Conservation (phyloP, 805 yeast species). For the Saturnispora besseyi region DNA sequence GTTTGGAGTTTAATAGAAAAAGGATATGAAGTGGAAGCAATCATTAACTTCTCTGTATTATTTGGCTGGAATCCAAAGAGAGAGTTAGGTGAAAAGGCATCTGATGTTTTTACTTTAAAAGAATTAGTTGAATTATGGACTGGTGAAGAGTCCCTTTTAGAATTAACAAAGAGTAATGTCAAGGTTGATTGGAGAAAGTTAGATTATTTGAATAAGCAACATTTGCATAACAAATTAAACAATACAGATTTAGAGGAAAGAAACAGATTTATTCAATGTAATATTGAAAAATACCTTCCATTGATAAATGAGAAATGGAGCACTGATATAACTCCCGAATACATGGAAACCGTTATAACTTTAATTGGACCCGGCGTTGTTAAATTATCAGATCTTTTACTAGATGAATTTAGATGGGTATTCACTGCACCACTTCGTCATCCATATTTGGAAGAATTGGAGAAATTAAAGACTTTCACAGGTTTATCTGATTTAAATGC, state of each 20-base stretch:
- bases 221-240: conserved; percentile 38
- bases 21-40: conserved; percentile 80
- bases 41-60: conserved; percentile 77
- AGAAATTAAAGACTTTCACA: not conserved
- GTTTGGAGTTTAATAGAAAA: conserved; percentile 46
- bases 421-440: conserved; percentile 1
- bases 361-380: conserved; percentile 42
- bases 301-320: conserved; percentile 13
- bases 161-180: conserved; percentile 87
- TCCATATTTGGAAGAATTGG: not conserved
- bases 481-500: conserved; percentile 1
- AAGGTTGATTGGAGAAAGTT: conserved; percentile 78
- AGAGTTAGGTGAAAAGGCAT: conserved; percentile 35
- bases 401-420: conserved; percentile 6
- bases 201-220: conserved; percentile 66
- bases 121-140: conserved; percentile 51
- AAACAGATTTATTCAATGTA: conserved; percentile 29
- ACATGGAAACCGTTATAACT: conserved; percentile 28
- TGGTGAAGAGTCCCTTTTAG: conserved; percentile 33
- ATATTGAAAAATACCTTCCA: conserved; percentile 21
- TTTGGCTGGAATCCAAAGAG: conserved; percentile 93
- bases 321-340: conserved; percentile 1
- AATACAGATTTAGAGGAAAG: conserved; percentile 15
- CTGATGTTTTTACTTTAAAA: conserved; percentile 43
- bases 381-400: conserved; percentile 25